phyloP scores from a whole-genome alignment of 352 stramenopile genomes.

The Phytopythium helicoides region DNA sequence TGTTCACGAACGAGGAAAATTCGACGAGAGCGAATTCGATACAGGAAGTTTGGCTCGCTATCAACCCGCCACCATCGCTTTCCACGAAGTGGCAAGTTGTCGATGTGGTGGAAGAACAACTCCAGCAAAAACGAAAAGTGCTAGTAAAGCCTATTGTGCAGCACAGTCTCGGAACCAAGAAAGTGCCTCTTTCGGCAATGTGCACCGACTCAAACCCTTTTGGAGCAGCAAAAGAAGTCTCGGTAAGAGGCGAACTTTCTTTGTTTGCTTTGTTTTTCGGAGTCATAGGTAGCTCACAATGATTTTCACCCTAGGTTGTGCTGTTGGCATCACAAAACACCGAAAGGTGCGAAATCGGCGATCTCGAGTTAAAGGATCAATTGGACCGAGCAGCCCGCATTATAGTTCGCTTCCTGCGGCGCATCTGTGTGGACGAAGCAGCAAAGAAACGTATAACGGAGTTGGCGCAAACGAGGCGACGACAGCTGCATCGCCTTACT shows the following conservation, averaged over 20 bases:
- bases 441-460: slow-evolving; percentile 21
- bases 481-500: slow-evolving; percentile 20
- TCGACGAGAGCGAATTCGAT: too few species aligned
- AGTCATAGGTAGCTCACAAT: too few species aligned
- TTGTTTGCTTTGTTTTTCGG: too few species aligned
- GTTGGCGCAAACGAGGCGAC: slow-evolving; percentile 29
- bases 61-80: not conserved
- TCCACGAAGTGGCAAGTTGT: not conserved
- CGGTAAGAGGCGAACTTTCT: too few species aligned
- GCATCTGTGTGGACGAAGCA: slow-evolving; percentile 24
- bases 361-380: slow-evolving; percentile 10
- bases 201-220: too few species aligned
- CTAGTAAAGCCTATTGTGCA: not conserved
- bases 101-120: slow-evolving; percentile 1
- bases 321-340: too few species aligned
- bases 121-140: not conserved
- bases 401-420: slow-evolving; percentile 56
- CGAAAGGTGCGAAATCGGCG: not conserved
- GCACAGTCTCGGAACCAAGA: not conserved
- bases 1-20: too few species aligned
- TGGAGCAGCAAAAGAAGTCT: too few species aligned
- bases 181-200: too few species aligned
- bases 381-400: slow-evolving; percentile 47
- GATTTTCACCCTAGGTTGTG: too few species aligned
- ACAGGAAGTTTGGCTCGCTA: too few species aligned